Evolutionary conservation across 2,329 filamentous ascomycete genomes (phyloP).

Genomic region (Colletotrichum eremochloae): DNA sequence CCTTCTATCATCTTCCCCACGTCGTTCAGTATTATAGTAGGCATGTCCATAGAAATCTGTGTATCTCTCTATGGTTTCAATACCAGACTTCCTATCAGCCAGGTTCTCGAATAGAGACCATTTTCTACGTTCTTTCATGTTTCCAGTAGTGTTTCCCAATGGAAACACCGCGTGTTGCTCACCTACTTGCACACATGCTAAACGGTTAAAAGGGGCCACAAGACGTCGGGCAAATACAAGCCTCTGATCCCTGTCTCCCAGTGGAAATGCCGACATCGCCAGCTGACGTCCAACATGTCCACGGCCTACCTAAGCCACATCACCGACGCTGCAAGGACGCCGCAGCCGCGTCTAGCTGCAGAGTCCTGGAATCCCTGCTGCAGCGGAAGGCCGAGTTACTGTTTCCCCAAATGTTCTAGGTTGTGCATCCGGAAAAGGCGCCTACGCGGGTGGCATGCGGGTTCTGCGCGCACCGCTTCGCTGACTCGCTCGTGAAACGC

Average conservation of each 20-base stretch:
- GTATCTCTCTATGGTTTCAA: background rate
- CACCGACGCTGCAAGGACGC: conserved; percentile 23
- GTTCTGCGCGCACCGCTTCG: conserved; percentile 11
- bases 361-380: conserved; percentile 2
- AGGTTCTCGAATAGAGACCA: background rate
- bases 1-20: background rate
- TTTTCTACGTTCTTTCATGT: background rate
- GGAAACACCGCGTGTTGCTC: conserved; percentile 1
- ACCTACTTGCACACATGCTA: conserved; percentile 17
- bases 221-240: background rate
- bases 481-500: conserved; percentile 39
- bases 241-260: conserved; percentile 20
- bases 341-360: conserved; percentile 34
- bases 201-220: background rate
- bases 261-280: conserved; percentile 19
- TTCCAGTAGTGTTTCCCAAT: background rate
- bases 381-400: conserved; percentile 25
- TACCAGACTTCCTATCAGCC: conserved; percentile 2
- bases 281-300: conserved; percentile 1
- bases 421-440: background rate
- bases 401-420: conserved; percentile 20
- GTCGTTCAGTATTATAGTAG: conserved; percentile 22
- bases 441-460: background rate
- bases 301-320: conserved; percentile 11
- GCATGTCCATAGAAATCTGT: background rate